Percentiles rank a stretch among this genome's conserved stretches.
phyloP scores from a whole-genome alignment of 306 rosid species.

The Vicia villosa region DNA sequence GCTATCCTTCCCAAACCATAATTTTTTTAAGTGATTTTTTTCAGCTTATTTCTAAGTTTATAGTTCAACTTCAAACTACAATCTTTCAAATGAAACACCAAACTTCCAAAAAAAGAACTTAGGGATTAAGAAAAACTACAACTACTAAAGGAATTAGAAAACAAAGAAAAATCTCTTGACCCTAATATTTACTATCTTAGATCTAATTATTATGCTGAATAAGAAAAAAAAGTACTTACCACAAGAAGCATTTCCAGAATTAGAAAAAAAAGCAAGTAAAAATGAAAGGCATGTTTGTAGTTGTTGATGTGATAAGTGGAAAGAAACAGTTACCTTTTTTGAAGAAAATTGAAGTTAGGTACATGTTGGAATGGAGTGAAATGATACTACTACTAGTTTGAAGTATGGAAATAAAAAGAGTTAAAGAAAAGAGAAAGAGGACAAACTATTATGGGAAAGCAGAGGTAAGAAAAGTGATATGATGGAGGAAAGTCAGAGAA shows the following conservation, averaged over 20 bases:
- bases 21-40: no score
- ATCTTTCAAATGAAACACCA: no score
- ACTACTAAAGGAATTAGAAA: constrained; percentile 2
- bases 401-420: constrained; percentile 31
- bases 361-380: neutral
- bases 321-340: constrained; percentile 49
- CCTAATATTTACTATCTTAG: constrained; percentile 2
- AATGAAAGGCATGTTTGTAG: neutral
- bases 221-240: neutral
- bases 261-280: neutral
- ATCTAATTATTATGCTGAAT: constrained; percentile 29
- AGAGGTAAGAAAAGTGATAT: constrained; percentile 30
- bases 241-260: neutral
- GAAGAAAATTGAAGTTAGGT: constrained; percentile 32
- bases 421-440: constrained; percentile 34
- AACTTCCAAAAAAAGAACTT: no score
- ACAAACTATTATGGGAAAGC: constrained; percentile 38
- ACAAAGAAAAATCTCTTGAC: neutral
- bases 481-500: constrained; percentile 50
- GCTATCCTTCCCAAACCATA: neutral
- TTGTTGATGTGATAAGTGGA: constrained; percentile 16
- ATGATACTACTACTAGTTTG: neutral
- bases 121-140: neutral
- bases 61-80: no score
- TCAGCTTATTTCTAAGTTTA: no score